Evolutionary conservation across 2,329 filamentous ascomycete species (phyloP).

Genomic region (Pseudopyricularia javanii): DNA sequence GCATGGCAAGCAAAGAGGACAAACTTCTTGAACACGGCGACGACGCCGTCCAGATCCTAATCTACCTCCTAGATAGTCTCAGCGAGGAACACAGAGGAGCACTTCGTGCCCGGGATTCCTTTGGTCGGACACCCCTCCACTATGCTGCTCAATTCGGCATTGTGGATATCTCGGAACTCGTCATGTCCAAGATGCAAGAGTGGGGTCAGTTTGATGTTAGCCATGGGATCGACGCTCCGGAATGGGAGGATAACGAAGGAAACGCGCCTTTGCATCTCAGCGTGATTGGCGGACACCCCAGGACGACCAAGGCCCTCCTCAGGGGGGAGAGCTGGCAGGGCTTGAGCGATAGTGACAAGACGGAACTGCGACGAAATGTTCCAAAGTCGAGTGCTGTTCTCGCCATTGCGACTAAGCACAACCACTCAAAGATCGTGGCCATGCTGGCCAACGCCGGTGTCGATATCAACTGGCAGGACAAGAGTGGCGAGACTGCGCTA

Average conservation of each 20-base stretch:
- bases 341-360: conserved; percentile 41
- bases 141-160: conserved; percentile 94
- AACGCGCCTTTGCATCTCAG: conserved; percentile 84
- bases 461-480: conserved; percentile 87
- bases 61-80: conserved; percentile 54
- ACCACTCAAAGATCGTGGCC: conserved; percentile 73
- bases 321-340: conserved; percentile 70
- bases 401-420: conserved; percentile 76
- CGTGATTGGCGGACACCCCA: conserved; percentile 79
- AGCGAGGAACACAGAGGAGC: conserved; percentile 53
- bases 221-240: conserved; percentile 71
- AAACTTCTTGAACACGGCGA: conserved; percentile 57
- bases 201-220: conserved; percentile 81
- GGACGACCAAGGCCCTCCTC: conserved; percentile 73
- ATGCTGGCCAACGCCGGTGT: conserved; percentile 83
- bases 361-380: conserved; percentile 54
- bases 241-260: conserved; percentile 89
- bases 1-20: conserved; percentile 54
- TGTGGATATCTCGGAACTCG: conserved; percentile 74
- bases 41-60: conserved; percentile 58
- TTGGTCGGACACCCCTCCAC: conserved; percentile 77
- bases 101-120: conserved; percentile 58
- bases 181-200: conserved; percentile 78
- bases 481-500: conserved; percentile 79
- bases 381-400: conserved; percentile 81